Conservation (phyloP, 2,329 filamentous ascomycete genomes). For the Bretziella fagacearum region DNA sequence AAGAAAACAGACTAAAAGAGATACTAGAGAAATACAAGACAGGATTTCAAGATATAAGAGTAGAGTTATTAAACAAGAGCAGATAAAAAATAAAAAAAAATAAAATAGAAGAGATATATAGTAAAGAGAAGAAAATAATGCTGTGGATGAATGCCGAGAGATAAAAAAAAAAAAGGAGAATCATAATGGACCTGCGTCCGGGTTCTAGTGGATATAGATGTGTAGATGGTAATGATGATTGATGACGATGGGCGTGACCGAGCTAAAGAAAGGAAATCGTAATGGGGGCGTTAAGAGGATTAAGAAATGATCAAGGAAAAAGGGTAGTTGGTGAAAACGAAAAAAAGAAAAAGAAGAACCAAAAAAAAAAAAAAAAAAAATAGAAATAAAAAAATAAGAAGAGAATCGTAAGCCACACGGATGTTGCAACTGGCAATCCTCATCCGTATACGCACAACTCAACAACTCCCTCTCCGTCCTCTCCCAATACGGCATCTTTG, state of each 20-base stretch:
- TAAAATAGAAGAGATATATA: background rate
- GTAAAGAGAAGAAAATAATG: slow-evolving; percentile 3
- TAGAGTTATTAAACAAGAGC: too few relatives aligned
- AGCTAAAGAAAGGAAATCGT: background rate
- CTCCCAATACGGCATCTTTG: slow-evolving; percentile 54
- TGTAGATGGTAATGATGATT: background rate
- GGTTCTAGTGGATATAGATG: slow-evolving; percentile 2
- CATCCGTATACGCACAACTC: slow-evolving; percentile 46
- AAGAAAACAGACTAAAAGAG: background rate
- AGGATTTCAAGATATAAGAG: too few relatives aligned
- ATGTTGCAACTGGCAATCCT: slow-evolving; percentile 11
- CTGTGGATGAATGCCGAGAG: slow-evolving; percentile 1
- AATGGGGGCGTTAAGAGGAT: slow-evolving; percentile 1
- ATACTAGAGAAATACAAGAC: background rate
- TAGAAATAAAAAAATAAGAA: background rate
- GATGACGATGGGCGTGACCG: background rate
- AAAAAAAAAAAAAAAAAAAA: slow-evolving; percentile 3
- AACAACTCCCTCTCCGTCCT: slow-evolving; percentile 45
- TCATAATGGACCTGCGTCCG: slow-evolving; percentile 4
- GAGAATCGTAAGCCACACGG: slow-evolving; percentile 2
- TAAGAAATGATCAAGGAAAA: slow-evolving; percentile 1
- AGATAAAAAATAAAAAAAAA: background rate
- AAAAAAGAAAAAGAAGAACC: background rate
- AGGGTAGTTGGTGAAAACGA: background rate
- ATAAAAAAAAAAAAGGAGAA: background rate